Conservation (phyloP, 1,284 basidiomycete species). For the Malassezia slooffiae region DNA sequence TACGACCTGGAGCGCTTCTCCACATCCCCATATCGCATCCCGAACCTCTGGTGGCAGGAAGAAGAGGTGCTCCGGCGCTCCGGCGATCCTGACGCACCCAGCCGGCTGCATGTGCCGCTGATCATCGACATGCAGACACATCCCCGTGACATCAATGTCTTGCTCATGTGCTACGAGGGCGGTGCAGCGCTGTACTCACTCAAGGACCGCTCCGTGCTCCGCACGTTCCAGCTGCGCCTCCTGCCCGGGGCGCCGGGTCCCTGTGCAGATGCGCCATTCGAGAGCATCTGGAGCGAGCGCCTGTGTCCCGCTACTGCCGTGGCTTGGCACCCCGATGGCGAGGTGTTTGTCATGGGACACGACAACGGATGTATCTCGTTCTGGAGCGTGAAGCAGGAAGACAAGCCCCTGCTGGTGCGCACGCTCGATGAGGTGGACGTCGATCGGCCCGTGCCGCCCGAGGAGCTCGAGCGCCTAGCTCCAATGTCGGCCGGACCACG, state of each 20-base stretch:
- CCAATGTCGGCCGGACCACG: conserved; percentile 11
- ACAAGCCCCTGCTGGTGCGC: conserved; percentile 66
- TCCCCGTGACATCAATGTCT: conserved; percentile 66
- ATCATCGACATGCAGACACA: conserved; percentile 51
- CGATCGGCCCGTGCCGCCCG: conserved; percentile 20
- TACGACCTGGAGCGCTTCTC: conserved; percentile 47
- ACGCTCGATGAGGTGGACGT: conserved; percentile 33
- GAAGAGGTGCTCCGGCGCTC: conserved; percentile 56
- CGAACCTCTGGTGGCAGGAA: conserved; percentile 60
- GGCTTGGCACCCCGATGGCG: conserved; percentile 56
- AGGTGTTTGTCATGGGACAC: conserved; percentile 57
- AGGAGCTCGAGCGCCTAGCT: conserved; percentile 1
- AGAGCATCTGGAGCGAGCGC: conserved; percentile 56
- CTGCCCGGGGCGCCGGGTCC: conserved; percentile 37
- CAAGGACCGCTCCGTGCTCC: conserved; percentile 26
- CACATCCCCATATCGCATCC: conserved; percentile 41
- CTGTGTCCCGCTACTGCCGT: conserved; percentile 62
- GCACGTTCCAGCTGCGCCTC: conserved; percentile 31
- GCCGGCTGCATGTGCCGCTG: conserved; percentile 46
- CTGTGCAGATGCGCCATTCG: conserved; percentile 52
- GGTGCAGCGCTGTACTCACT: conserved; percentile 39
- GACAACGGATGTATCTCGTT: conserved; percentile 78
- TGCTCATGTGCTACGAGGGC: conserved; percentile 74
- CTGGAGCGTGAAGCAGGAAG: conserved; percentile 71
- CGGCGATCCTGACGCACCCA: conserved; percentile 52